Evolutionary conservation across 257 asterid genomes (phyloP).

Genomic region (Forsythia viridissima): DNA sequence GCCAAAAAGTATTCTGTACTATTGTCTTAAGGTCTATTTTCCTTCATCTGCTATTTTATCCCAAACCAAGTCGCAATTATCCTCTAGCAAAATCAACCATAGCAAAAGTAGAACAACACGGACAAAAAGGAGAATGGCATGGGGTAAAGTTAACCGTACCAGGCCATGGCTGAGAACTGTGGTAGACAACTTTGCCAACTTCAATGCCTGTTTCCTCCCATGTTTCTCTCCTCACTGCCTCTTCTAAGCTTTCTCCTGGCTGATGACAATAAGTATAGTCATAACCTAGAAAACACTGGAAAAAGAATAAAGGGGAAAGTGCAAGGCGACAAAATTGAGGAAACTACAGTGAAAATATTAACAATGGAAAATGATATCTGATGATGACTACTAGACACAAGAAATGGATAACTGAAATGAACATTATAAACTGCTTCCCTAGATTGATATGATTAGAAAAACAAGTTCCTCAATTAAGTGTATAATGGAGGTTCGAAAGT

Average conservation of each 20-base stretch:
- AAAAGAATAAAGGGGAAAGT: not conserved
- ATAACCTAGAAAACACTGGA: conserved; percentile 6
- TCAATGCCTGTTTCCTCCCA: conserved; percentile 95
- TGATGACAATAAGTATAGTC: conserved; percentile 24
- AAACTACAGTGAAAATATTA: not conserved
- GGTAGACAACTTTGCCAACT: conserved; percentile 91
- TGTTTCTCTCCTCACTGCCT: conserved; percentile 97
- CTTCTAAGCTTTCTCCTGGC: conserved; percentile 99
- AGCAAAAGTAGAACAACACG: not conserved
- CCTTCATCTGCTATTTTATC: not conserved
- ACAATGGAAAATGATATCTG: not conserved
- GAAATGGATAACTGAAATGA: not conserved
- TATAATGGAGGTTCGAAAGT: not conserved
- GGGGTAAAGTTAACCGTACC: conserved; percentile 41
- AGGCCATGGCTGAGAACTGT: conserved; percentile 99
- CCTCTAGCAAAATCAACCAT: conserved; percentile 8
- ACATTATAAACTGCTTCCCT: not conserved
- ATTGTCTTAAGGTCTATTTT: not conserved
- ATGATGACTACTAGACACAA: not conserved
- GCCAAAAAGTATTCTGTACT: not conserved
- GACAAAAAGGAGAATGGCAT: not conserved
- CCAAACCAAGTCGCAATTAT: not conserved
- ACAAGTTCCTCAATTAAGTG: not conserved
- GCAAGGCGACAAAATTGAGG: not conserved
- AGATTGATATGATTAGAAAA: not conserved